Evolutionary conservation across 371 early-diverging fungal genomes (phyloP).

Genomic region (Entomophthora muscae): DNA sequence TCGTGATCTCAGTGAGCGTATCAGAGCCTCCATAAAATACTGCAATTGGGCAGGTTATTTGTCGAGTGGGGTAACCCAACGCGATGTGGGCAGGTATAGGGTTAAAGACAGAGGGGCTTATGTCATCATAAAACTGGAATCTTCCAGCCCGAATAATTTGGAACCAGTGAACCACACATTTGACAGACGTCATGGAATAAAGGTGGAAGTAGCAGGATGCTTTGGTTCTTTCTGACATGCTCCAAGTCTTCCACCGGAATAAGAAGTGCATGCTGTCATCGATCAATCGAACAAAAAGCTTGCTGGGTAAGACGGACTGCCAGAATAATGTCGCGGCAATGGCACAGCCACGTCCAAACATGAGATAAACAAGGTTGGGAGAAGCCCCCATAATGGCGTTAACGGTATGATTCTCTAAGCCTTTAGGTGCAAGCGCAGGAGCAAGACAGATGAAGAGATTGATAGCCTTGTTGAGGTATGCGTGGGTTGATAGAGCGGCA

Average conservation of each 20-base stretch:
- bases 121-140: conserved; percentile 89
- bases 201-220: conserved; percentile 70
- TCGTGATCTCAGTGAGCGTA: conserved; percentile 55
- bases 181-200: conserved; percentile 78
- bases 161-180: conserved; percentile 87
- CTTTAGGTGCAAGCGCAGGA: conserved; percentile 75
- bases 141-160: conserved; percentile 74
- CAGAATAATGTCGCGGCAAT: conserved; percentile 71
- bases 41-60: conserved; percentile 67
- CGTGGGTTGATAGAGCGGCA: conserved; percentile 66
- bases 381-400: conserved; percentile 69
- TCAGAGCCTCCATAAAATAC: conserved; percentile 83
- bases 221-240: conserved; percentile 57
- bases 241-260: conserved; percentile 70
- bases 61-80: conserved; percentile 54
- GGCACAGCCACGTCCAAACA: conserved; percentile 73
- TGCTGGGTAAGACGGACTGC: conserved; percentile 59
- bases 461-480: conserved; percentile 58
- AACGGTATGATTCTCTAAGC: conserved; percentile 58
- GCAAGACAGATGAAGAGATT: conserved; percentile 81
- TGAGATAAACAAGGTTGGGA: conserved; percentile 75
- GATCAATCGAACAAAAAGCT: conserved; percentile 55
- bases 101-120: conserved; percentile 27
- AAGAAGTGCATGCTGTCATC: conserved; percentile 53
- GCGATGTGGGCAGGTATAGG: conserved; percentile 27